A percentile compares a stretch with the other conserved stretches of the same genome.
These are phyloP conservation scores for Orbilia ellipsospora DNA, from an alignment of 2,329 filamentous ascomycete genomes.

Conservation along the genomic window DNA sequence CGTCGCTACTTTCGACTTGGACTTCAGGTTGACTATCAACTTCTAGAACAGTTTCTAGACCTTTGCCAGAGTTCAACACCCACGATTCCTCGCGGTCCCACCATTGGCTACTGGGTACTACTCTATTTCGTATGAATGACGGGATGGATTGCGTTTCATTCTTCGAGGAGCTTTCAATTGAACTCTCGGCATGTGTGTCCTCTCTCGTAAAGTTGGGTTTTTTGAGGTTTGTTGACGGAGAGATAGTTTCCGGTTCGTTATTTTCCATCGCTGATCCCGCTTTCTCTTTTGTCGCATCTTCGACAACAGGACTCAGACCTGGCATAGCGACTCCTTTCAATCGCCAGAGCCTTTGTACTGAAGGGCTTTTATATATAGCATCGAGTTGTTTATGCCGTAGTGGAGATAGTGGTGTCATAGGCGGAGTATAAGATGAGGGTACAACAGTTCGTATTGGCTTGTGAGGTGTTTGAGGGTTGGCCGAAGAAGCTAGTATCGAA, in stretches of 20 bases:
- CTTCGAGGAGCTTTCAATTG: neutral
- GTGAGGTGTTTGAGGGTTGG: constrained; percentile 32
- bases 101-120: constrained; percentile 48
- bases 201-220: constrained; percentile 21
- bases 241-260: neutral
- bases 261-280: neutral
- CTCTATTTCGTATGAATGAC: constrained; percentile 8
- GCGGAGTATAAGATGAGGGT: constrained; percentile 43
- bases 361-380: constrained; percentile 41
- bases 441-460: constrained; percentile 35
- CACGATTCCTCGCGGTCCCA: constrained; percentile 46
- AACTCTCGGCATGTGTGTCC: neutral
- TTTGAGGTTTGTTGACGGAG: neutral
- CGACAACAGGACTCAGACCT: constrained; percentile 28
- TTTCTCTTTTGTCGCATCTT: constrained; percentile 16
- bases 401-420: constrained; percentile 48
- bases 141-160: neutral
- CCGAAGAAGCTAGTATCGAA: neutral
- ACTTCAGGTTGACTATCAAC: constrained; percentile 48
- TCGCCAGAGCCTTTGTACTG: constrained; percentile 41
- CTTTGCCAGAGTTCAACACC: constrained; percentile 10
- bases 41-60: constrained; percentile 38
- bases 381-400: constrained; percentile 42
- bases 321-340: constrained; percentile 28
- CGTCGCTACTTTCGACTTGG: constrained; percentile 35